A percentile compares a stretch with the other conserved stretches of the same genome.
Conservation (phyloP, 2,329 filamentous ascomycete species). For the Aspergillus nomiae region DNA sequence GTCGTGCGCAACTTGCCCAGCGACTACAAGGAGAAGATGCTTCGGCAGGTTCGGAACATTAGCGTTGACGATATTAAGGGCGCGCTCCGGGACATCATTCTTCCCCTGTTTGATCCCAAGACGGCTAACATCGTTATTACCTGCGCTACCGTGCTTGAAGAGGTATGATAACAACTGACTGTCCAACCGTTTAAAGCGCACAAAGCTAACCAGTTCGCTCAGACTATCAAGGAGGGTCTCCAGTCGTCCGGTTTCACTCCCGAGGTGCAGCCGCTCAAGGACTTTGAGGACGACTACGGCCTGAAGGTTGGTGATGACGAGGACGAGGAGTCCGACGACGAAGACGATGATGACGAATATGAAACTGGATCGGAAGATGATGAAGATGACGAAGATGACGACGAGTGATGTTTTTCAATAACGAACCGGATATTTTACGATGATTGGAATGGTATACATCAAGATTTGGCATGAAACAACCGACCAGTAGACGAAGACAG, state of each 20-base stretch:
- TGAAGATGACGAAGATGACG: constrained; percentile 31
- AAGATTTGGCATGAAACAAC: background rate
- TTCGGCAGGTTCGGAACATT: constrained; percentile 76
- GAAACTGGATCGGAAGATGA: constrained; percentile 51
- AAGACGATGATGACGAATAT: constrained; percentile 47
- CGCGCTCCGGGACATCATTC: constrained; percentile 72
- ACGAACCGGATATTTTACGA: background rate
- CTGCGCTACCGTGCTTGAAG: constrained; percentile 80
- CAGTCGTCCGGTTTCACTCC: constrained; percentile 76
- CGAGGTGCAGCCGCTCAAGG: constrained; percentile 69
- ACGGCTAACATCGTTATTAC: constrained; percentile 86
- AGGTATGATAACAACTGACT: constrained; percentile 61
- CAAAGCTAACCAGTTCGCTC: constrained; percentile 22
- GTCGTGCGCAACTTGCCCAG: constrained; percentile 75
- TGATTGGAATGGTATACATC: constrained; percentile 2
- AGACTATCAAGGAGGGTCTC: constrained; percentile 78
- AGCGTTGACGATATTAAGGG: constrained; percentile 73
- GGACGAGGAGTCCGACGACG: constrained; percentile 59
- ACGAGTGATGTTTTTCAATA: constrained; percentile 25
- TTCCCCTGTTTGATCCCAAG: constrained; percentile 77
- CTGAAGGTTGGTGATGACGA: constrained; percentile 65
- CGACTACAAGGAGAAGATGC: constrained; percentile 75
- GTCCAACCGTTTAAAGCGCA: constrained; percentile 1
- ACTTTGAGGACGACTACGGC: constrained; percentile 90
- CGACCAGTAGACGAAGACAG: background rate